Conservation (phyloP, 331 rosid species). For the Rhamnella rubrinervis region DNA sequence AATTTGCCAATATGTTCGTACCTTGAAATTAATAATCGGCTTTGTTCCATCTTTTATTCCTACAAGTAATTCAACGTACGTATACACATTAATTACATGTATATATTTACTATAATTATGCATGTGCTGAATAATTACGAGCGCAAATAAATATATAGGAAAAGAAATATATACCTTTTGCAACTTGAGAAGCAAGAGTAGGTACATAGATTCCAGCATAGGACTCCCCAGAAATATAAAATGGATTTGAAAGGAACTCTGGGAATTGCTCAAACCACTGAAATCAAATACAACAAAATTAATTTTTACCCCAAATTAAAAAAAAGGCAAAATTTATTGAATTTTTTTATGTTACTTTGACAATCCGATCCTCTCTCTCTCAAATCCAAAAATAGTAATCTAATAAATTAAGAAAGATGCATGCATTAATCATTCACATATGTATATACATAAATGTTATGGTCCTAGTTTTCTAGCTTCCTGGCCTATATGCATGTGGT, state of each 20-base stretch:
- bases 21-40: conserved; percentile 48
- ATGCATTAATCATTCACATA: no score
- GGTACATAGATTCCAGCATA: conserved; percentile 54
- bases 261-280: conserved; percentile 51
- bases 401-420: no score
- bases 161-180: conserved; percentile 20
- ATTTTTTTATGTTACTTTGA: no score
- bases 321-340: no score
- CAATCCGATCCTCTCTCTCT: no score
- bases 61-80: neutral
- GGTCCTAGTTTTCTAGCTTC: no score
- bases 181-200: conserved; percentile 48
- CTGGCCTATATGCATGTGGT: neutral
- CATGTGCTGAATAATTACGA: neutral
- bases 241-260: conserved; percentile 42
- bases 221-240: conserved; percentile 54
- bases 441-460: no score
- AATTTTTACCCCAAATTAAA: neutral
- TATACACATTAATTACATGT: neutral
- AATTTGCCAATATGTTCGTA: neutral
- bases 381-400: no score
- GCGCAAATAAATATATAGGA: neutral
- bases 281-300: neutral
- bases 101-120: neutral
- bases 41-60: conserved; percentile 35